Base-by-base conservation (phyloP, 495 filamentous ascomycete genomes). In the Cercophora scortea region DNA sequence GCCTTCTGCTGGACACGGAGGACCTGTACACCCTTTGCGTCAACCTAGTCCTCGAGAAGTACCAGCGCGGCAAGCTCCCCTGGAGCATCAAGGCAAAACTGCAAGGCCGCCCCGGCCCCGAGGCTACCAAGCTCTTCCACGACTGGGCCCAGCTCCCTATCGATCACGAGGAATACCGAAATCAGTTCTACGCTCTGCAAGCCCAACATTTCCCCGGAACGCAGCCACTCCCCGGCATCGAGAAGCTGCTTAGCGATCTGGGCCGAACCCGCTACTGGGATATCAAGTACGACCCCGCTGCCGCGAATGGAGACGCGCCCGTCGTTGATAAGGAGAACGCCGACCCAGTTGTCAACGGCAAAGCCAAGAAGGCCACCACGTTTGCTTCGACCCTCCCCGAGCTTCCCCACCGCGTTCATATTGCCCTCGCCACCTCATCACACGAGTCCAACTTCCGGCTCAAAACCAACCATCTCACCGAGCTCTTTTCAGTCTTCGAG, bases 61-160 rank as follows among this genome's bases (percentile, higher is more conserved):
- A 91, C 65, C 79, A 79, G 53, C 83, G 82, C 36, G 83, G 86
- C 8, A 59, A 69, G 16, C 75, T 99, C 6, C 92, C 93, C 2
- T 99, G 93, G 93, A 79, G 78, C 45, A 81, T 99, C 69, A 99
- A 99, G 73, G 91, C 94, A 1, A 86, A 89, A 62, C 69, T 99
- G 1, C 93, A 97, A 75, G 94, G 94, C n/a, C 85, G 93, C 0
- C 93, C 91, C 0, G 82, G 76, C 2, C 80, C 87, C 4, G 82
- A 84, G 48, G 87, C 76, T 12, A 72, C 63, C 56, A 65, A 62
- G 48, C 62, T 76, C 52, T 73, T 79, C 60, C 60, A 70, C 38
- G 75, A 86, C 15, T 98, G 93, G 91, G 93, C 93, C 3, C 73
- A 94, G 56, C 84, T 98, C 13, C 88, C 90, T 50, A 86, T 96